Conservation (phyloP, 176 grass and related monocot genomes). For the Musa schizocarpa region DNA sequence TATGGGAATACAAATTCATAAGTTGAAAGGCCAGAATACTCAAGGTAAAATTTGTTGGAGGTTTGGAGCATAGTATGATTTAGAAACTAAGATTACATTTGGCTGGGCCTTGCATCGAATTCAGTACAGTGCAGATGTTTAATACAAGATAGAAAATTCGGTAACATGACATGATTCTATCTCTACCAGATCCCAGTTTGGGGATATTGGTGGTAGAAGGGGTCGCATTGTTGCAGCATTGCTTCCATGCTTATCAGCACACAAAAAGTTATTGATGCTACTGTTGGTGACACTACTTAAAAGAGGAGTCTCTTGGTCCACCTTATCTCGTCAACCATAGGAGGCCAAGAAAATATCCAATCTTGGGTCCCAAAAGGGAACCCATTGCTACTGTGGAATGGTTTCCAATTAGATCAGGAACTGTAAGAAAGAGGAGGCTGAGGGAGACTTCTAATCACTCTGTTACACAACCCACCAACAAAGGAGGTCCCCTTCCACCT, state of each 20-base stretch:
- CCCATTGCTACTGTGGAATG: not conserved
- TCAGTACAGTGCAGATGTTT: too few species aligned
- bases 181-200: not conserved
- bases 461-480: too few species aligned
- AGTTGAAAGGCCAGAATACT: too few species aligned
- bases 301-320: not conserved
- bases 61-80: too few species aligned
- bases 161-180: not conserved
- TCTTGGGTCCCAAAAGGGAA: not conserved
- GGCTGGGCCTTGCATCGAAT: too few species aligned
- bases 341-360: not conserved
- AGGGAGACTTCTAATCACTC: not conserved
- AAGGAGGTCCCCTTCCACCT: not conserved
- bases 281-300: not conserved
- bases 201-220: not conserved
- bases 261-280: not conserved
- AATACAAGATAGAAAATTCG: too few species aligned
- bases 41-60: too few species aligned
- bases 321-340: not conserved
- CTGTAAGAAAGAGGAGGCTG: slow-evolving; percentile 2
- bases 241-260: not conserved
- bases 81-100: too few species aligned
- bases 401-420: not conserved
- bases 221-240: not conserved
- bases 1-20: too few species aligned